These are phyloP conservation scores for Fulvia fulva DNA, from an alignment of 2,329 filamentous ascomycete genomes.

Conservation along the genomic window DNA sequence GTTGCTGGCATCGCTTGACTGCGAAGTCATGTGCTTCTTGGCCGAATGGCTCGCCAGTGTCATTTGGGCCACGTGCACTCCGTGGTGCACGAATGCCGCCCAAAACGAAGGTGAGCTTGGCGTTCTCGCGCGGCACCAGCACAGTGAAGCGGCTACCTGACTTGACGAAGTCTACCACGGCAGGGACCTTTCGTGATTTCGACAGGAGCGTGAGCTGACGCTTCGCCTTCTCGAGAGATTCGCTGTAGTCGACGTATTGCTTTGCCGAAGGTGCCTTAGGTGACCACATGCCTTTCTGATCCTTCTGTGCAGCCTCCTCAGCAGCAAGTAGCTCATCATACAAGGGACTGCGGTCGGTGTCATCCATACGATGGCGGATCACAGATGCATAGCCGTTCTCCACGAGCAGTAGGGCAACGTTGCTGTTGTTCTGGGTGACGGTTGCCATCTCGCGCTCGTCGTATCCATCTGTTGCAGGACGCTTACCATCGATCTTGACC, in stretches of 20 bases:
- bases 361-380: constrained; percentile 90
- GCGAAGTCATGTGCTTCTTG: constrained; percentile 92
- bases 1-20: constrained; percentile 81
- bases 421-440: constrained; percentile 76
- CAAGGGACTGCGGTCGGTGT: constrained; percentile 87
- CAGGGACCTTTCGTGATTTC: constrained; percentile 86
- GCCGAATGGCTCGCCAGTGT: constrained; percentile 86
- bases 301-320: constrained; percentile 76
- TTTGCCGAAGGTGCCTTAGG: constrained; percentile 79
- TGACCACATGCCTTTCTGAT: constrained; percentile 92
- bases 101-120: constrained; percentile 91
- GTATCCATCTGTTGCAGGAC: constrained; percentile 82
- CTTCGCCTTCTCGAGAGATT: constrained; percentile 91
- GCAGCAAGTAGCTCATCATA: constrained; percentile 84
- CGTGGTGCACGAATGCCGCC: constrained; percentile 87
- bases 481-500: constrained; percentile 83
- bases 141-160: constrained; percentile 93
- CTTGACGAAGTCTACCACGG: constrained; percentile 95
- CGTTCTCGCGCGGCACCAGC: constrained; percentile 83
- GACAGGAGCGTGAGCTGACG: constrained; percentile 83
- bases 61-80: constrained; percentile 74
- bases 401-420: constrained; percentile 78
- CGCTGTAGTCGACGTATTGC: constrained; percentile 84
- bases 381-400: constrained; percentile 91
- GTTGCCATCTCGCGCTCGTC: constrained; percentile 95